These are phyloP conservation scores for Cyberlindnera xishuangbannaensis DNA, from an alignment of 805 yeast genomes.

Conservation along the genomic window DNA sequence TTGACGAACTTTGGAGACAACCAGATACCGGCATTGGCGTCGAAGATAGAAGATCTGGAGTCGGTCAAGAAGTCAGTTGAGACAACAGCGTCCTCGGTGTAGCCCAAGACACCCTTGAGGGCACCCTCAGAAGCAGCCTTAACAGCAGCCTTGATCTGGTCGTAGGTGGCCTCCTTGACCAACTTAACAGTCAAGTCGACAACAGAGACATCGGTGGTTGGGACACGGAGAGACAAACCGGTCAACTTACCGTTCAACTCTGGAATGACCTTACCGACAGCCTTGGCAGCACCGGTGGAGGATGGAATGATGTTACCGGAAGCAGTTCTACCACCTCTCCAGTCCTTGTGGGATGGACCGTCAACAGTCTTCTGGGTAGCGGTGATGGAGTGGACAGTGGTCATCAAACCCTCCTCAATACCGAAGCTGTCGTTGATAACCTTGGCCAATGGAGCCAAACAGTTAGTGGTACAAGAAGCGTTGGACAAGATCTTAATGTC, in stretches of 20 bases:
- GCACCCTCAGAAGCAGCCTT: constrained; percentile 73
- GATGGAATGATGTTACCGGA: constrained; percentile 94
- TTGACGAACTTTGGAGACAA: constrained; percentile 85
- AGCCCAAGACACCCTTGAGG: constrained; percentile 79
- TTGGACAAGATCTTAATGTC: constrained; percentile 77
- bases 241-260: constrained; percentile 88
- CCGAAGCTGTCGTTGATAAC: constrained; percentile 81
- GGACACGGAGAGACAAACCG: constrained; percentile 91
- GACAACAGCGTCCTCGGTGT: constrained; percentile 91
- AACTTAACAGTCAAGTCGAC: constrained; percentile 88
- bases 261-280: constrained; percentile 93
- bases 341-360: constrained; percentile 96
- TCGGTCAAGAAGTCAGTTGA: constrained; percentile 86
- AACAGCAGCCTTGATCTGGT: constrained; percentile 71
- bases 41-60: constrained; percentile 81
- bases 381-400: constrained; percentile 93
- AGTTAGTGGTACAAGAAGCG: constrained; percentile 95
- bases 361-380: constrained; percentile 96
- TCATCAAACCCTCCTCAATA: constrained; percentile 89
- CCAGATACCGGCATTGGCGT: constrained; percentile 85
- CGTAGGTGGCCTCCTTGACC: constrained; percentile 71
- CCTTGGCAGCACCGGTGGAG: constrained; percentile 97
- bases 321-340: constrained; percentile 98
- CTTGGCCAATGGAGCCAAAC: constrained; percentile 93
- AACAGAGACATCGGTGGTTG: constrained; percentile 89